Evolutionary conservation across 1,284 basidiomycete genomes (phyloP).

Genomic region (Sphagnurus paluster): DNA sequence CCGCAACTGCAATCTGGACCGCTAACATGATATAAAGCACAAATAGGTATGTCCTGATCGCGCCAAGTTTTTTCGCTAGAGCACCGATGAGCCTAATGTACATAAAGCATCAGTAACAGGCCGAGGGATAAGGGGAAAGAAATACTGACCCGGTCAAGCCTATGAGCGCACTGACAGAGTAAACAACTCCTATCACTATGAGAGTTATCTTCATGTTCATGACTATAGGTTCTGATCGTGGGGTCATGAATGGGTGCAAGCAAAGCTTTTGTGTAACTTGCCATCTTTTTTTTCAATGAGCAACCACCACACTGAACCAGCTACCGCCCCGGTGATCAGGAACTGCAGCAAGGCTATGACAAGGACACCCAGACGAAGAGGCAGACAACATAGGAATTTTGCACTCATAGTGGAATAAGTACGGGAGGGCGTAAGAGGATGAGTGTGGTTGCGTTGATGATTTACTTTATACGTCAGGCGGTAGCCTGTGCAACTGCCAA

Average conservation of each 20-base stretch:
- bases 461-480: not conserved
- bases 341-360: constrained; percentile 38
- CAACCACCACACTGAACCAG: constrained; percentile 30
- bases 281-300: constrained; percentile 13
- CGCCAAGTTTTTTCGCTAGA: constrained; percentile 33
- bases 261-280: not conserved
- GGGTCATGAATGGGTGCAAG: not conserved
- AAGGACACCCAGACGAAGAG: constrained; percentile 38
- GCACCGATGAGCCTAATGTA: constrained; percentile 35
- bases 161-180: constrained; percentile 29
- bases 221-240: constrained; percentile 14
- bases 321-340: constrained; percentile 29
- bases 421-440: not conserved
- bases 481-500: constrained; percentile 1
- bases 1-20: constrained; percentile 28
- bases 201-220: constrained; percentile 18
- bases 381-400: constrained; percentile 39
- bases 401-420: constrained; percentile 28
- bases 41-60: constrained; percentile 31
- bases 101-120: not conserved
- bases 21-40: constrained; percentile 27
- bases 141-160: constrained; percentile 33
- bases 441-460: not conserved
- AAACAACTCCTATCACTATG: constrained; percentile 29
- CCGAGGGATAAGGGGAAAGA: not conserved